Base-by-base conservation (phyloP, 257 asterid species). In the Penstemon eatonii region DNA sequence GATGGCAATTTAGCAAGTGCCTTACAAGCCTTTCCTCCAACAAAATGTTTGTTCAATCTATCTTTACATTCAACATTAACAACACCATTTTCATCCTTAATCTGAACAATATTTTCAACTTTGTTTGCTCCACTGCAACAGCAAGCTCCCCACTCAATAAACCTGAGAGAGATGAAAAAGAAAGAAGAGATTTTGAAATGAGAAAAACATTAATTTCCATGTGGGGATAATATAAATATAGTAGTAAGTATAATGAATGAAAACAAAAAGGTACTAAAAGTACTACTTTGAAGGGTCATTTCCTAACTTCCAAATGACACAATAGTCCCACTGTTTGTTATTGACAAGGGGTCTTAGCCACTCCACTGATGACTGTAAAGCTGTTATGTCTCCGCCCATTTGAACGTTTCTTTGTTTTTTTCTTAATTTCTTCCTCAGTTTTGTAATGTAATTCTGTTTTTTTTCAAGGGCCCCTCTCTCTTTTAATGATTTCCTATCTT, bases 221-320 rank as follows among this genome's bases (percentile, higher is more conserved):
- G 44, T 11, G 41, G 15, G 61, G 18, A 15, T 15, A 15, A 15
- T 0, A 15, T 15, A 15, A 15, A 15, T 0, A 15, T 15, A 15
- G 18, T 15, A 15, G 18, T 7, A 33, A 12, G 0, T 5, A 13
- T 8, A 41, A 5, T 42, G 10, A 62, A 62, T 62, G 40, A 36
- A 10, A 52, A 52, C 7, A 7, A 1, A 43, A 47, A 4, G 44
- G 38, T 61, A 72, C 67, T 25, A 44, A 10, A 10, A 52, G 59
- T 62, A 46, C 38, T 49, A 88, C 96, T 89, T 91, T 54, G 93
- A 83, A 56, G 97, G 95, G 71, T 91, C 96, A 81, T 86, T 87
- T 3, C 96, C 97, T 52, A 88, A 68, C 71, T 79, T 80, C 97
- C 97, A 91, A 63, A 91, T 77, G 75, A 91, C 82, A 74, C 85